A percentile compares a stretch with the other conserved stretches of the same genome.
These are phyloP conservation scores for Argentina anserina DNA, from an alignment of 306 rosid species.

Conservation along the genomic window DNA sequence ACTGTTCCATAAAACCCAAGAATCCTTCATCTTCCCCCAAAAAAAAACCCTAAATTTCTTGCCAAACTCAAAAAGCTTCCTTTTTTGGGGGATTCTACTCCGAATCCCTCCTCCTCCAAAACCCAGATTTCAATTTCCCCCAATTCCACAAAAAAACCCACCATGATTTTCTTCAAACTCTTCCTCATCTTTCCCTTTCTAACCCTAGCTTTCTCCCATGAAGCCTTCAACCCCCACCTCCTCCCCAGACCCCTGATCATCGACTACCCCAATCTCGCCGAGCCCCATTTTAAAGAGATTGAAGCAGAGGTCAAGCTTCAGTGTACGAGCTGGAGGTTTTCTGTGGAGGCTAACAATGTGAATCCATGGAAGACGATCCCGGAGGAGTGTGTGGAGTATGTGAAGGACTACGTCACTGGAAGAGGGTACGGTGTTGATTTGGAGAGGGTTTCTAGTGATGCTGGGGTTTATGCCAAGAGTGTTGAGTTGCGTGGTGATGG, in stretches of 20 bases:
- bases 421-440: slow-evolving; percentile 50
- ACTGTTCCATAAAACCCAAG: slow-evolving; percentile 8
- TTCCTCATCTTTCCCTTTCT: slow-evolving; percentile 33
- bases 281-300: slow-evolving; percentile 18
- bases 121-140: slow-evolving; percentile 1
- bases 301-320: slow-evolving; percentile 38
- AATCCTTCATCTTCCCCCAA: background rate
- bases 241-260: slow-evolving; percentile 55
- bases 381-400: slow-evolving; percentile 55
- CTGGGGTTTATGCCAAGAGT: slow-evolving; percentile 49
- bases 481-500: slow-evolving; percentile 56
- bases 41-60: background rate
- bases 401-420: slow-evolving; percentile 58
- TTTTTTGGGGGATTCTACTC: background rate
- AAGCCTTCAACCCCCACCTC: slow-evolving; percentile 31
- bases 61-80: background rate
- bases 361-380: slow-evolving; percentile 70
- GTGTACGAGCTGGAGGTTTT: slow-evolving; percentile 79
- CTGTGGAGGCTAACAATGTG: slow-evolving; percentile 74
- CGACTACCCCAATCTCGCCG: slow-evolving; percentile 36
- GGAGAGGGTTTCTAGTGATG: slow-evolving; percentile 54
- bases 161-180: slow-evolving; percentile 31
- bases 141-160: background rate
- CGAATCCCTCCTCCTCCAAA: background rate
- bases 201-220: slow-evolving; percentile 39